phyloP scores from a whole-genome alignment of 495 filamentous ascomycete genomes.

The Symbiotaphrina buchneri region DNA sequence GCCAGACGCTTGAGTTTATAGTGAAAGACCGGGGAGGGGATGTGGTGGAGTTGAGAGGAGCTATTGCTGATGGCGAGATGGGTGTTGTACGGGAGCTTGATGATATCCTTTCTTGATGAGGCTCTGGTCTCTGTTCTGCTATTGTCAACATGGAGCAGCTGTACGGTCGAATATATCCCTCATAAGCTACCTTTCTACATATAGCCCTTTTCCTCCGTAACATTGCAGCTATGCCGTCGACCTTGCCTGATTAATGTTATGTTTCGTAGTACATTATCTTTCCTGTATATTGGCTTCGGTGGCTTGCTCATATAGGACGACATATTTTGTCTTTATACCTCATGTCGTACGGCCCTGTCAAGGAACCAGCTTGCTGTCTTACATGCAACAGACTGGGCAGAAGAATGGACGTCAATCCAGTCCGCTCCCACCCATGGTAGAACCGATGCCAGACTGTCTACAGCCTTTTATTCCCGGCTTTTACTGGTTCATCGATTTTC shows the following conservation, averaged over 20 bases:
- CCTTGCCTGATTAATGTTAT: background rate
- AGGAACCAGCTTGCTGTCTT: background rate
- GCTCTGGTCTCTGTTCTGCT: background rate
- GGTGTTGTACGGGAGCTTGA: slow-evolving; percentile 2
- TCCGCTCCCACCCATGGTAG: background rate
- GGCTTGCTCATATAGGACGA: background rate
- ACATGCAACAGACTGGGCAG: background rate
- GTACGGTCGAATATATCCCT: background rate
- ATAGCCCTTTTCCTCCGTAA: background rate
- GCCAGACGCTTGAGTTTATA: slow-evolving; percentile 22
- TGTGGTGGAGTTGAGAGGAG: slow-evolving; percentile 11
- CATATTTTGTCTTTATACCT: background rate
- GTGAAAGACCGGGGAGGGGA: slow-evolving; percentile 20
- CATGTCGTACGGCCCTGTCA: background rate
- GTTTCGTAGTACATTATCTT: background rate
- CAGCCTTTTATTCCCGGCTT: background rate
- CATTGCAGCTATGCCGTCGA: background rate
- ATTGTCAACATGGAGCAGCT: background rate
- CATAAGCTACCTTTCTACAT: background rate
- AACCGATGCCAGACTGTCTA: background rate
- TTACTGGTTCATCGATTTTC: background rate
- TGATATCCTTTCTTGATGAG: background rate
- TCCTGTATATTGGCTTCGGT: too few species aligned
- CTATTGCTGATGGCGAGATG: slow-evolving; percentile 7
- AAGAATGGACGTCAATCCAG: background rate